These are phyloP conservation scores for Vachellia pachyceras DNA, from an alignment of 306 rosid species.

Conservation along the genomic window DNA sequence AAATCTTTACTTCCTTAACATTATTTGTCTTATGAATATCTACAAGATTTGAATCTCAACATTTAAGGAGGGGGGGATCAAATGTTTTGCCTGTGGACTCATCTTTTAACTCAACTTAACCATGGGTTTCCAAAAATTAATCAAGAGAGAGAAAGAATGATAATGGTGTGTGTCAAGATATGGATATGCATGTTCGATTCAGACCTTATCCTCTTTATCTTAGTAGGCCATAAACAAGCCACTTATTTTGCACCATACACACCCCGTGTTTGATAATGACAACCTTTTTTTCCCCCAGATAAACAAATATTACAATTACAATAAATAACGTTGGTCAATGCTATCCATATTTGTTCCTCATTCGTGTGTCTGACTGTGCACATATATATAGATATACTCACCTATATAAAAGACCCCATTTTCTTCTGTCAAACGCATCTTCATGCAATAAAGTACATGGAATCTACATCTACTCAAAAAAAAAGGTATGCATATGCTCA, in stretches of 20 bases:
- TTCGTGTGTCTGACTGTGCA: neutral
- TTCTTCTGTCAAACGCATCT: neutral
- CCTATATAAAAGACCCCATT: neutral
- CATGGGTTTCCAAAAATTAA: neutral
- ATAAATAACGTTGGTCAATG: conserved; percentile 26
- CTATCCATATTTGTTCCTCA: conserved; percentile 49
- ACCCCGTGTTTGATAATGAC: conserved; percentile 54
- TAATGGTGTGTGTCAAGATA: conserved; percentile 55
- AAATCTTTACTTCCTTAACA: no score
- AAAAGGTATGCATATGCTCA: conserved; percentile 24
- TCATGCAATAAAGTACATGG: neutral
- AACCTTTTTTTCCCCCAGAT: conserved; percentile 40
- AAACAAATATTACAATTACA: conserved; percentile 11
- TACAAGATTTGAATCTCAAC: no score
- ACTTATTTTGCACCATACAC: conserved; percentile 56
- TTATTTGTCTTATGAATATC: no score
- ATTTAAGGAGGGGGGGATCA: no score
- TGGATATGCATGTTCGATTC: conserved; percentile 59
- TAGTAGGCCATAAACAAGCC: conserved; percentile 41
- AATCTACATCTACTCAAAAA: neutral
- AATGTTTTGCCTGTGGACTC: no score
- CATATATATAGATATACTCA: neutral
- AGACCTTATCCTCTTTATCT: conserved; percentile 67
- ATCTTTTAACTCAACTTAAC: neutral
- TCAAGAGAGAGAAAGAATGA: neutral